Base-by-base conservation (phyloP, 1,284 basidiomycete species). In the Porodaedalea pini region DNA sequence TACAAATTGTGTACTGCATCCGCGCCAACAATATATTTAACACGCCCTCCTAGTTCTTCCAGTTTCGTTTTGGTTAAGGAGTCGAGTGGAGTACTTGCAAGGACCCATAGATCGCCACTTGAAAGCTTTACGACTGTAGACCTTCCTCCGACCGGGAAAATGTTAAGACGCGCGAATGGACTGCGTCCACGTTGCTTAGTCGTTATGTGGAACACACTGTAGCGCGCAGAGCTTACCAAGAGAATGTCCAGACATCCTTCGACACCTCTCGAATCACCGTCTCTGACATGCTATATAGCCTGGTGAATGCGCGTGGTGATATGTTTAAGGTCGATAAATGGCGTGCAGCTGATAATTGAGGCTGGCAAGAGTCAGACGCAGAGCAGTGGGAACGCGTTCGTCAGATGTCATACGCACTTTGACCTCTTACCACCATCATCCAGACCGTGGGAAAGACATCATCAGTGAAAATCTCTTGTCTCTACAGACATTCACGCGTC, bases 31-130 rank as follows among this genome's bases (percentile, higher is more conserved):
- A 91, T 84, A 65, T 81, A 90, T 65, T 86, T 88, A 41, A 69
- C 78, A 61, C 61, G 88, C 81, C 86, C 86, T 29, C 93, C 92
- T 4, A 97, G 74, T 51, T 84, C 78, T 52, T 86, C 78, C 27
- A 96, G 70, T 59, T 83, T 89, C 1, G 75, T 66, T 68, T 86
- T 88, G 1, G 91, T 95, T 36, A 85, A 85, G 4, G 78, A 72
- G 48, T 86, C 83, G 54, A 93, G 73, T 0, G 91, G 89, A 2
- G 92, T 92, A 1, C 91, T 94, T 0, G 92, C 93, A 31, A 96
- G 77, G 0, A 97, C 76, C 84, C 92, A 95, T 23, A 97, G 83
- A 3, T 82, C 85, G 17, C 86, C 85, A 55, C 81, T 78, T 48
- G 73, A 73, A 56, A 97, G 74, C 71, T 80, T 85, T 67, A 97